phyloP scores from a whole-genome alignment of 2,329 filamentous ascomycete genomes.

The Botryotinia convoluta region DNA sequence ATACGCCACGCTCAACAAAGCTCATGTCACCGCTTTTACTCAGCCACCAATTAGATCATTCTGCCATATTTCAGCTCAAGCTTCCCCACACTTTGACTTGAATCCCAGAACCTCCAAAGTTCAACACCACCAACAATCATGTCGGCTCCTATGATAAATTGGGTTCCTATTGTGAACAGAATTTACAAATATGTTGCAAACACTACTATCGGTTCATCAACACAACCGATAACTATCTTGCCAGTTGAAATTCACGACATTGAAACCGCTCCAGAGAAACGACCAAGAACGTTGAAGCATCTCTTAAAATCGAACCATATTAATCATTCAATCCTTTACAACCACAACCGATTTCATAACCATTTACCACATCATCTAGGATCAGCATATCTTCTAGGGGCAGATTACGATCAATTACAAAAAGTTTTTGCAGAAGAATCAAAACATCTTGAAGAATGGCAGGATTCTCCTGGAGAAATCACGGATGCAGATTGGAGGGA shows the following conservation, averaged over 20 bases:
- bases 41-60: not conserved
- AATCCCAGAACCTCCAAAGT: not conserved
- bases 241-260: conserved; percentile 73
- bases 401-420: conserved; percentile 68
- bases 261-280: conserved; percentile 76
- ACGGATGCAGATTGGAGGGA: conserved; percentile 82
- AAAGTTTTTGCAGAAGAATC: conserved; percentile 76
- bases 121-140: conserved; percentile 27
- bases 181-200: conserved; percentile 39
- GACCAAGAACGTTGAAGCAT: conserved; percentile 82
- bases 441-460: conserved; percentile 73
- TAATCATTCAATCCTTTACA: conserved; percentile 81
- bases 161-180: conserved; percentile 44
- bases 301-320: conserved; percentile 88
- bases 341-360: conserved; percentile 74
- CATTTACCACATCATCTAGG: conserved; percentile 78
- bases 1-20: not conserved
- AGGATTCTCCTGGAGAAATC: conserved; percentile 80
- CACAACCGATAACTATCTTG: conserved; percentile 54
- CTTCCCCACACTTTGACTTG: conserved; percentile 9
- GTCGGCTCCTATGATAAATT: conserved; percentile 45
- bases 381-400: conserved; percentile 84
- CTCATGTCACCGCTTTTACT: not conserved
- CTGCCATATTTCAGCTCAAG: not conserved
- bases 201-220: conserved; percentile 33